phyloP scores from a whole-genome alignment of 23 red algal genomes.

The Gracilaria domingensis region DNA sequence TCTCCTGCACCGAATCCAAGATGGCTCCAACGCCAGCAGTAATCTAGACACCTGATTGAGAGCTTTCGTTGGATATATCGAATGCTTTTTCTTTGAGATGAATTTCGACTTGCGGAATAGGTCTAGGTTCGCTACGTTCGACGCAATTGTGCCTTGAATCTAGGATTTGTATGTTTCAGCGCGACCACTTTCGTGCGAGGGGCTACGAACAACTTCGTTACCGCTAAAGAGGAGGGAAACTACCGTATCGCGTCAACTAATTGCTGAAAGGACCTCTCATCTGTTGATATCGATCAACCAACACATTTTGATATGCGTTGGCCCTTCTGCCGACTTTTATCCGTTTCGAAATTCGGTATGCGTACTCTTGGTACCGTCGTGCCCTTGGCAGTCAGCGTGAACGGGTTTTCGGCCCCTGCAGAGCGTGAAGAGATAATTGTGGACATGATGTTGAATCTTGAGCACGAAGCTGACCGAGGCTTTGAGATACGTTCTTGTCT shows the following conservation, averaged over 20 bases:
- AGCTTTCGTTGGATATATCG: background rate
- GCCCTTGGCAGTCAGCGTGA: no score
- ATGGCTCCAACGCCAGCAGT: background rate
- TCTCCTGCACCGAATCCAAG: slow-evolving; percentile 73
- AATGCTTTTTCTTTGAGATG: background rate
- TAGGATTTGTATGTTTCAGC: background rate
- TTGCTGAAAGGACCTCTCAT: no score
- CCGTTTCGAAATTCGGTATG: background rate
- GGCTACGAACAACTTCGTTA: background rate
- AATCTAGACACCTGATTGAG: background rate
- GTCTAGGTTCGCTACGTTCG: no score
- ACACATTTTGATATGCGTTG: background rate
- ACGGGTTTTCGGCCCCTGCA: no score
- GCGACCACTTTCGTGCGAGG: background rate
- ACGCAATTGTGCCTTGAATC: no score
- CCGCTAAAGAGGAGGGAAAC: background rate
- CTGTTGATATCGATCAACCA: background rate
- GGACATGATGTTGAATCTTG: no score
- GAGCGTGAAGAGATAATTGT: no score
- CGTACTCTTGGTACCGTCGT: no score
- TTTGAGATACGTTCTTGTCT: background rate
- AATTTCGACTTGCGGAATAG: no score
- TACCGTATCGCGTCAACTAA: background rate
- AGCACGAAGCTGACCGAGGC: no score
- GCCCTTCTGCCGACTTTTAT: background rate